These are phyloP conservation scores for Cryptococcus amylolentus DNA, from an alignment of 1,284 basidiomycete species.

Conservation along the genomic window DNA sequence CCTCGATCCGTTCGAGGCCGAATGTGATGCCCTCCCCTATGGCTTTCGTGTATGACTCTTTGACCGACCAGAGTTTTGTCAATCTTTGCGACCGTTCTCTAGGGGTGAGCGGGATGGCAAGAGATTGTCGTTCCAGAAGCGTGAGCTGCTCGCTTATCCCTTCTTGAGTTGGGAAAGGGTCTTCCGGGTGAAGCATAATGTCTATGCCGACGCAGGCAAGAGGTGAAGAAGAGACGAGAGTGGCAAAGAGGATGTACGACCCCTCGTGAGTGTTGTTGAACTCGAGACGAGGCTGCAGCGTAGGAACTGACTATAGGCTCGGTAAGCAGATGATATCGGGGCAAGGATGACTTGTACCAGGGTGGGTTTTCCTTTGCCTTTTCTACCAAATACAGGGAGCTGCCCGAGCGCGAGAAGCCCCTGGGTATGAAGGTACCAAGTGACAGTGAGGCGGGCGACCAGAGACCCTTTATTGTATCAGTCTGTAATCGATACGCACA, in stretches of 20 bases:
- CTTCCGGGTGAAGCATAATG: constrained; percentile 31
- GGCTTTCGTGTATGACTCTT: constrained; percentile 45
- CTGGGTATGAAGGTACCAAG: constrained; percentile 31
- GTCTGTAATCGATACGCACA: background rate
- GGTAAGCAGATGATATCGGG: background rate
- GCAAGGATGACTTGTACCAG: constrained; percentile 14
- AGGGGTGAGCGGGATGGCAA: constrained; percentile 12
- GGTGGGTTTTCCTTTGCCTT: constrained; percentile 36
- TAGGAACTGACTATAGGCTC: constrained; percentile 14
- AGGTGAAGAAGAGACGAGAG: constrained; percentile 5
- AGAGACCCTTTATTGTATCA: constrained; percentile 26
- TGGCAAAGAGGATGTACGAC: constrained; percentile 25
- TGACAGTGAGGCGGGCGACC: constrained; percentile 32
- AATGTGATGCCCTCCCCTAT: constrained; percentile 42
- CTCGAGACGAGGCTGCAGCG: constrained; percentile 22
- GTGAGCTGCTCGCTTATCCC: constrained; percentile 27
- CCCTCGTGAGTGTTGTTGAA: constrained; percentile 46
- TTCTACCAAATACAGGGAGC: constrained; percentile 21
- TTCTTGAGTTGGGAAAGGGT: constrained; percentile 20
- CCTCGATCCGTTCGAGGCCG: constrained; percentile 39
- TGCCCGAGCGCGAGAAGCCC: constrained; percentile 11
- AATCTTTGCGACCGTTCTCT: constrained; percentile 21
- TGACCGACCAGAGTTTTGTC: constrained; percentile 40
- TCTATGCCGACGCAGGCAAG: constrained; percentile 34
- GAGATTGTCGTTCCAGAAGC: constrained; percentile 15